Evolutionary conservation across 169 alveolate species (phyloP).

Genomic region (Ichthyophthirius multifiliis): DNA sequence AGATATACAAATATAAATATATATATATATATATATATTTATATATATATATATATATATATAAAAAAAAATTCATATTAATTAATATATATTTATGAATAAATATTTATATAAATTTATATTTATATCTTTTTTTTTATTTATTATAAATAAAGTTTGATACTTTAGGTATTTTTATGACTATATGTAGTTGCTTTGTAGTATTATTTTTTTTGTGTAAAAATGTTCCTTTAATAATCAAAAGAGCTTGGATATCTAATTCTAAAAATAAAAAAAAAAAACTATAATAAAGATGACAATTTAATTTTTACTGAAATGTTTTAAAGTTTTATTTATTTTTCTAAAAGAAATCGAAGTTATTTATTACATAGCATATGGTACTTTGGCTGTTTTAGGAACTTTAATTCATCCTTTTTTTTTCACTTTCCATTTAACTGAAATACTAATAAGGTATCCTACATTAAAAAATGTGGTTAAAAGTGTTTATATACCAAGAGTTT

Average conservation of each 20-base stretch:
- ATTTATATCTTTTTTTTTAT: background rate
- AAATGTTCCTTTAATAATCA: constrained; percentile 35
- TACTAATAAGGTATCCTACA: constrained; percentile 64
- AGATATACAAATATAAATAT: too few species aligned
- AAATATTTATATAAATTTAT: too few species aligned
- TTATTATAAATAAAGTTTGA: background rate
- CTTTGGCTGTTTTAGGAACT: constrained; percentile 67
- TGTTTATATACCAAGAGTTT: constrained; percentile 62
- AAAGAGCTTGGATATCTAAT: constrained; percentile 29
- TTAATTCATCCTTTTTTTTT: constrained; percentile 72
- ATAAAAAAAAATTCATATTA: too few species aligned
- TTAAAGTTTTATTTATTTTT: constrained; percentile 10
- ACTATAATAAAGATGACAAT: background rate
- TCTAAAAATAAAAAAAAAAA: background rate
- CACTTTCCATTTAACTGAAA: constrained; percentile 71
- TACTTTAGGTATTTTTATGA: constrained; percentile 37
- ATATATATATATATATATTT: too few species aligned
- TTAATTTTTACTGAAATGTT: background rate
- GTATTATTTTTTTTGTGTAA: constrained; percentile 30
- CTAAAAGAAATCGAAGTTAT: constrained; percentile 37
- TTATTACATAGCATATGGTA: constrained; percentile 45
- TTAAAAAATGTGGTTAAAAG: constrained; percentile 68
- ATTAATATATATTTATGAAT: too few species aligned
- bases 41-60: too few species aligned
- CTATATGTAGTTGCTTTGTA: constrained; percentile 30